Evolutionary conservation across 169 alveolate genomes (phyloP).

Genomic region (Theileria annulata): DNA sequence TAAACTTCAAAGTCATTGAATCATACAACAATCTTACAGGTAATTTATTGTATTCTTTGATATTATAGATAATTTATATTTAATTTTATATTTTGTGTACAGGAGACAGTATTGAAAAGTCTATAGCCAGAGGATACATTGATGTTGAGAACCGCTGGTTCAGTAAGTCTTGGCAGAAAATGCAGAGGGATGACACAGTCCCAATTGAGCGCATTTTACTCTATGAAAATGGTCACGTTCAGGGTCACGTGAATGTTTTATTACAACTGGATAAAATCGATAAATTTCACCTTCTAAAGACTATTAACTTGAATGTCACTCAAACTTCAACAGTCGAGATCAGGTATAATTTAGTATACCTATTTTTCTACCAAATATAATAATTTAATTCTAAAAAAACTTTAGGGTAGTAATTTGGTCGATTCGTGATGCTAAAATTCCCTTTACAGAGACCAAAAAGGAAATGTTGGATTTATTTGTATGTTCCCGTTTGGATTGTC

Average conservation of each 20-base stretch:
- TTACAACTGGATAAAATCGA: constrained; percentile 53
- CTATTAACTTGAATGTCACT: constrained; percentile 32
- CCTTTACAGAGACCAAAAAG: constrained; percentile 40
- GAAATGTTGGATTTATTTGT: constrained; percentile 75
- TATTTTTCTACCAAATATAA: background rate
- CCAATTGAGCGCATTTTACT: constrained; percentile 87
- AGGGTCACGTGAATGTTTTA: constrained; percentile 57
- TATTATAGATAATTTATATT: too few species aligned
- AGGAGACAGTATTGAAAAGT: constrained; percentile 74
- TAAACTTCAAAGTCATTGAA: constrained; percentile 58
- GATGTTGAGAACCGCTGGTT: constrained; percentile 89
- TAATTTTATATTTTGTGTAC: constrained; percentile 31
- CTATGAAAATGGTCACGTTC: constrained; percentile 57
- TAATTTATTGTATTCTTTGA: background rate
- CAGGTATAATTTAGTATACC: constrained; percentile 35
- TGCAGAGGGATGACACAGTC: constrained; percentile 80
- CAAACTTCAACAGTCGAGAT: constrained; percentile 53
- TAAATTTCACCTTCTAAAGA: constrained; percentile 30
- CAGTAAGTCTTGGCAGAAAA: constrained; percentile 85
- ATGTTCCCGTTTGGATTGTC: constrained; percentile 83
- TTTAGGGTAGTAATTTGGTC: constrained; percentile 63
- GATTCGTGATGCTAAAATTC: constrained; percentile 62
- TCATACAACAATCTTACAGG: constrained; percentile 24
- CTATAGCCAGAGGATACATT: constrained; percentile 85
- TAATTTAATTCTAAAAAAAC: background rate